Evolutionary conservation across 2,329 filamentous ascomycete genomes (phyloP), one percentile per base, ranked within the genome.

Genomic region (Fusarium temperatum): DNA sequence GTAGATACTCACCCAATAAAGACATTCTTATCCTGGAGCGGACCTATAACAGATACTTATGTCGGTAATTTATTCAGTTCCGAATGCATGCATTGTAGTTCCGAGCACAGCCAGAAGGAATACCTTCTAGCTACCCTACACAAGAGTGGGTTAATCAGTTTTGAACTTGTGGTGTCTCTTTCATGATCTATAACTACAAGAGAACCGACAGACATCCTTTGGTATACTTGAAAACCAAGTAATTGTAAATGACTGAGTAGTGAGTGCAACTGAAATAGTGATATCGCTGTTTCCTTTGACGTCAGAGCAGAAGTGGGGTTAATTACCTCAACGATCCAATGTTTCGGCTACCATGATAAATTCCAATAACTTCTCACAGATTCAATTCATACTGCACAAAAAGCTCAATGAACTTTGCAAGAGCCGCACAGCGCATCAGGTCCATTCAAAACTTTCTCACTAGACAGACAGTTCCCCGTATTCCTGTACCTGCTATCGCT

Each of bases 341-440:
- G 53, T 59, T 50, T 68, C 68, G 53, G 47, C 58, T 44, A 36
- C 54, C 45, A 35, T 26, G 41, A 44, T 26, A 39, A 44, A 36
- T n/a, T 30, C 20, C 24, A 41, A 47, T 30, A 58, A 63, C 60
- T 57, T 54, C 57, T 51, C 44, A 59, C 35, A 71, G 39, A 65
- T 28, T 39, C 54, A 45, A 63, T 36, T 30, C 62, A 48, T 61
- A 64, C 32, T 28, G 30, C 14, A 38, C 63, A 35, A 14, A 63
- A 54, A 53, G n/a, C 22, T 57, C 63, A 61, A 80, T 80, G 79
- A 80, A 66, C 66, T 45, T 68, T 63, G 39, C 63, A 62, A 75
- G 77, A 75, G 77, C 77, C 26, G 60, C 63, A 10, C 77, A 75
- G 57, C 78, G 77, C 32, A 76, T 80, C 24, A 73, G 67, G 68